Base-by-base conservation (phyloP, 2,329 filamentous ascomycete genomes). In the Aspergillus sp. region DNA sequence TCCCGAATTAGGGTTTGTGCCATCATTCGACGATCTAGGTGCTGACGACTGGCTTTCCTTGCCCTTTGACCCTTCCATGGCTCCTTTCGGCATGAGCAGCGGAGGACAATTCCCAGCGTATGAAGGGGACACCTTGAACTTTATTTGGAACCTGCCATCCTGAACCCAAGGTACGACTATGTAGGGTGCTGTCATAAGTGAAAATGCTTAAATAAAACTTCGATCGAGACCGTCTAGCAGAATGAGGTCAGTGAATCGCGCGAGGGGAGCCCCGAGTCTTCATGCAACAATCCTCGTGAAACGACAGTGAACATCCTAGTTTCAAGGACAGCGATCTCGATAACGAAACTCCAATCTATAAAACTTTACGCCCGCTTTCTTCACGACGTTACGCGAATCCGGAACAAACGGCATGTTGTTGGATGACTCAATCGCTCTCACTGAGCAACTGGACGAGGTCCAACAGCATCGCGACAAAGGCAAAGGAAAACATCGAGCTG, bases 41-140 rank as follows among this genome's bases (percentile, higher is more conserved):
- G 69, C 68, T 6, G 75, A 77, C 55, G 75, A 77, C 56, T 78
- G 75, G 75, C 68, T 78, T 24, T 76, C 74, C 1, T 55, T 76
- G 31, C 75, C 75, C 4, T 77, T 77, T 55, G 75, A 77, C 61
- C 75, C 75, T 4, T 76, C 74, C 0, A 77, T 78, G 73, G 75
- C 75, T 17, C 75, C 75, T 0, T 78, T 78, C 62, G 73, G 74
- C 1, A 73, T 75, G 58, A 71, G 66, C 43, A 68, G 62, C 35
- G 69, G 70, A 24, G 72, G 68, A 7, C 75, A 75, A 53, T 73
- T 75, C 48, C 73, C 75, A 19, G 74, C 74, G 19, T 72, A 75
- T 58, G 75, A 76, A 57, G 73, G 73, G 4, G 71, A 73, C 2
- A 70, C 69, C 11, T 62, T 78, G 56, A 74, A 78, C 60, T 78